Evolutionary conservation across 2,329 filamentous ascomycete species (phyloP).

Genomic region (Byssochlamys sp.): DNA sequence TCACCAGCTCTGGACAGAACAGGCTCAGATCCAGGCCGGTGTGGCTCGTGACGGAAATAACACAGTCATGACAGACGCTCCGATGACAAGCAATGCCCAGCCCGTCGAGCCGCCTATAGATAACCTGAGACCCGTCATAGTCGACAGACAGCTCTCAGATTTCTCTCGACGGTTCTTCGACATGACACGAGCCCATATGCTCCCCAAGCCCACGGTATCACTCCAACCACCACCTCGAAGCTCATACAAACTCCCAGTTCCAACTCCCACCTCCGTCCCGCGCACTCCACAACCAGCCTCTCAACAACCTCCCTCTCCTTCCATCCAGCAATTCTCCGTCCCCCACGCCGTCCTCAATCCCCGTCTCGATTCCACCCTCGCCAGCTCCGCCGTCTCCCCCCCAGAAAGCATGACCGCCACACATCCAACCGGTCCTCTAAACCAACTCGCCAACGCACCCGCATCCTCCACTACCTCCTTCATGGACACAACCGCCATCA

Average conservation of each 20-base stretch:
- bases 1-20: conserved; percentile 38
- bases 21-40: conserved; percentile 34
- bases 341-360: neutral
- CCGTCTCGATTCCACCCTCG: conserved; percentile 3
- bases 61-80: conserved; percentile 4
- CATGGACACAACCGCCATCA: conserved; percentile 9
- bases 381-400: conserved; percentile 8
- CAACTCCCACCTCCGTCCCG: conserved; percentile 4
- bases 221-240: conserved; percentile 17
- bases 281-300: conserved; percentile 1
- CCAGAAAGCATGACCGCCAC: conserved; percentile 7
- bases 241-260: conserved; percentile 12
- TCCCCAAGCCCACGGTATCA: conserved; percentile 13
- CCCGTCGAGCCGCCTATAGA: neutral
- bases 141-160: conserved; percentile 16
- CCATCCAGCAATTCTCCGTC: neutral
- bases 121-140: conserved; percentile 1
- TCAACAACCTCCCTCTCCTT: neutral
- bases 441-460: conserved; percentile 3
- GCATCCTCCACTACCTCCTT: conserved; percentile 10
- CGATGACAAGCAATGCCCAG: neutral
- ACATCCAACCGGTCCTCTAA: conserved; percentile 3
- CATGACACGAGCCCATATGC: conserved; percentile 24
- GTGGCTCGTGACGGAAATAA: conserved; percentile 9
- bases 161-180: conserved; percentile 27